Base-by-base conservation (phyloP, 306 rosid species). In the Cercis canadensis region DNA sequence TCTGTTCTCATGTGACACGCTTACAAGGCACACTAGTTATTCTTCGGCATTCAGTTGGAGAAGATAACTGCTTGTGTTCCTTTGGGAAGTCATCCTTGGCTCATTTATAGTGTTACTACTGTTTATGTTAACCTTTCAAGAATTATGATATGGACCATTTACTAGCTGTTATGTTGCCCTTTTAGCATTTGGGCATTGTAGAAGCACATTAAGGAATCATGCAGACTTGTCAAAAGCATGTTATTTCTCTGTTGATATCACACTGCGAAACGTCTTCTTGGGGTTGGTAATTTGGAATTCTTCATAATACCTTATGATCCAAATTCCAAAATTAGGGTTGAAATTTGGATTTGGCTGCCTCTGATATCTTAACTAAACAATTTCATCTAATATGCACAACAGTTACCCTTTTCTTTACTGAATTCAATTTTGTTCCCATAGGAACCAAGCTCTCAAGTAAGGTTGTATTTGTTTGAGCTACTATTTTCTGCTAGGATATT, bases 51-150 rank as follows among this genome's bases (percentile, higher is more conserved):
- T 75, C 70, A 17, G 63, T 37, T 49, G 76, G 74, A 62, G 75
- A 61, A 39, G 51, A 68, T 50, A 18, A 32, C 31, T 79, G 77
- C 71, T 58, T 59, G 64, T 17, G 59, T 61, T 76, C 80, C 70
- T 58, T 69, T 55, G 92, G 88, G 81, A 87, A 87, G 91, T 87
- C 93, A 90, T 90, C 96, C 89, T 87, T 80, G 91, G 89, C 93
- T 90, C 74, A 46, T 74, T 56, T 67, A 34, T 39, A 46, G 36
- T 49, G 41, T 58, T 67, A 34, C 17, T 55, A 36, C 16, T 65
- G 49, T 52, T 75, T 57, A 51, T 54, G 55, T 73, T 65, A 51
- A 70, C 14, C 62, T 70, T 62, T 53, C 55, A 17, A 33, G 21
- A 49, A 61, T 74, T 31, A 40, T 55, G 73, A 16, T 32, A 12